Conservation (phyloP, 371 early-diverging fungal genomes). For the Circinella minor region DNA sequence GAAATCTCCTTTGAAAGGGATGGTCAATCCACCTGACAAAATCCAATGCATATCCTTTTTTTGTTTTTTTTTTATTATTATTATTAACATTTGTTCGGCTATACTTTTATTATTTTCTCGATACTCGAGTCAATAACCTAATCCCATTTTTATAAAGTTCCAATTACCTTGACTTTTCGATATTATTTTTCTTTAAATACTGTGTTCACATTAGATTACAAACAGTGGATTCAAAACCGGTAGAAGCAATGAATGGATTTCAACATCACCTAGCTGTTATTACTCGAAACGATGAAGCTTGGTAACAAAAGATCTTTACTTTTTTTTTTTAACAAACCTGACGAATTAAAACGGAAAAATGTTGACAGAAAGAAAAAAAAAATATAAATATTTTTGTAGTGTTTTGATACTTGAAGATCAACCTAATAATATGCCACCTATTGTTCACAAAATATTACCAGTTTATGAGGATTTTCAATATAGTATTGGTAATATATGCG, state of each 20-base stretch:
- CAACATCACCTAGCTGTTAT: conserved; percentile 24
- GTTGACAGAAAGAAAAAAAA: no score
- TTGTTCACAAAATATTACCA: conserved; percentile 28
- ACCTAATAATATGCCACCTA: conserved; percentile 34
- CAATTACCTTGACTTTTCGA: conserved; percentile 20
- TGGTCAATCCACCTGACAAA: conserved; percentile 27
- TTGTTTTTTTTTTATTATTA: neutral
- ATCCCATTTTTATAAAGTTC: neutral
- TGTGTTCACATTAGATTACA: conserved; percentile 28
- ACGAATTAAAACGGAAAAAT: no score
- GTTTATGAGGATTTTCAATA: conserved; percentile 30
- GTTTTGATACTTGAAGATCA: conserved; percentile 31
- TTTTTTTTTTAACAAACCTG: neutral
- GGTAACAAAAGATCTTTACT: conserved; percentile 25
- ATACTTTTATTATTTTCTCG: no score
- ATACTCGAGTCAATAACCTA: neutral
- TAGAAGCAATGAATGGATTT: neutral
- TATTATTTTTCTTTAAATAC: conserved; percentile 19
- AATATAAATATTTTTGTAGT: conserved; percentile 17
- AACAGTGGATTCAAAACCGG: conserved; percentile 1
- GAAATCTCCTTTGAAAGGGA: conserved; percentile 6
- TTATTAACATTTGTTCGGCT: no score
- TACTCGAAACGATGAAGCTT: conserved; percentile 27
- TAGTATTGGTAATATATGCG: conserved; percentile 23
- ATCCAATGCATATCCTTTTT: conserved; percentile 48